A percentile compares a stretch with the other conserved stretches of the same genome.
Conservation (phyloP, 331 rosid species). For the Prunus yedoensis region DNA sequence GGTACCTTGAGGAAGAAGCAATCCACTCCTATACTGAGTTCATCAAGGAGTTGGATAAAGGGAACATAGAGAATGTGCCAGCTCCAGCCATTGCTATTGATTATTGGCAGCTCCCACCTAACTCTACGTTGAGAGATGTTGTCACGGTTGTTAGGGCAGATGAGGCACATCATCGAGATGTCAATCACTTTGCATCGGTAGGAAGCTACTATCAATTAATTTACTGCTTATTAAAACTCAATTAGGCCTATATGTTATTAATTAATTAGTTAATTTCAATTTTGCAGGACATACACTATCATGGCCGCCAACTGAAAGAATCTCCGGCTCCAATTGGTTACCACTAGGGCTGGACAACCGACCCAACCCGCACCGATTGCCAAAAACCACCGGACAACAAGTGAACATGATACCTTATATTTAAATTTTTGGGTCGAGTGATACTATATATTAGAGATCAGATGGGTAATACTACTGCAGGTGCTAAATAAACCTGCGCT, state of each 20-base stretch:
- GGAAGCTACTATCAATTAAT: too few relatives aligned
- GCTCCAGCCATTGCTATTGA: slow-evolving; percentile 87
- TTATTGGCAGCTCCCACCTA: slow-evolving; percentile 65
- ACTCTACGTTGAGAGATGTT: slow-evolving; percentile 62
- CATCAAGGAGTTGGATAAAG: slow-evolving; percentile 71
- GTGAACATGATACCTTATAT: too few relatives aligned
- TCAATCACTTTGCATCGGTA: slow-evolving; percentile 81
- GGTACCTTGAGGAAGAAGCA: slow-evolving; percentile 92
- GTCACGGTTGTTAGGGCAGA: slow-evolving; percentile 72
- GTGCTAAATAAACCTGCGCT: too few relatives aligned
- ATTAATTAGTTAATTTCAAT: too few relatives aligned
- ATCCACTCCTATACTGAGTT: slow-evolving; percentile 84
- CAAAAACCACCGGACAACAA: too few relatives aligned
- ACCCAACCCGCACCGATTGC: too few relatives aligned
- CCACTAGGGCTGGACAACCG: slow-evolving; percentile 30
- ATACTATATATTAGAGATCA: too few relatives aligned
- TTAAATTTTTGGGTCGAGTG: too few relatives aligned
- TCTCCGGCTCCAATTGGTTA: slow-evolving; percentile 77
- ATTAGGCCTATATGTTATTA: too few relatives aligned
- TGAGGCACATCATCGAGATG: slow-evolving; percentile 89
- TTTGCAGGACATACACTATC: slow-evolving; percentile 72
- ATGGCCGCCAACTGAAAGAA: slow-evolving; percentile 61
- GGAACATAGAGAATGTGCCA: slow-evolving; percentile 68
- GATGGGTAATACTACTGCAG: too few relatives aligned
- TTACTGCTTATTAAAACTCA: too few relatives aligned